Conservation (phyloP, 148 eudicot species). For the Linanthus parryae region DNA sequence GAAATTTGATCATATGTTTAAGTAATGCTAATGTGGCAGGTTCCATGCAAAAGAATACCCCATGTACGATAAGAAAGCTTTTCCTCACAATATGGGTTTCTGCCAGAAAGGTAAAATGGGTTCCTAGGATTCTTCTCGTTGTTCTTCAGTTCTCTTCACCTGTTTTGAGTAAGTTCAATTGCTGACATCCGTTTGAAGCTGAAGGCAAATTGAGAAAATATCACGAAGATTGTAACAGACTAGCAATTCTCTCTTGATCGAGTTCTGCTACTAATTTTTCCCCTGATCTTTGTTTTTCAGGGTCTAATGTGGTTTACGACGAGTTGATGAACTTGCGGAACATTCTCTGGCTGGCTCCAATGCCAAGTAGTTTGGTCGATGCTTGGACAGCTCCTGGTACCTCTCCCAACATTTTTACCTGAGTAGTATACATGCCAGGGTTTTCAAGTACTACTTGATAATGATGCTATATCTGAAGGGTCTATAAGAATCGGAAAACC, state of each 20-base stretch:
- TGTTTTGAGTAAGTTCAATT: neutral
- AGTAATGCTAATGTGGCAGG: conserved; percentile 36
- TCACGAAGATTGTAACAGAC: neutral
- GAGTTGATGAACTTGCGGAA: conserved; percentile 80
- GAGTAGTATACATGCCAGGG: neutral
- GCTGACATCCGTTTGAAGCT: neutral
- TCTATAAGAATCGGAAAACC: too few species aligned
- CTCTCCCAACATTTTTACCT: conserved; percentile 8
- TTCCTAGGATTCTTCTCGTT: neutral
- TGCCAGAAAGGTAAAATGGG: conserved; percentile 66
- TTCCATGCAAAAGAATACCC: conserved; percentile 99
- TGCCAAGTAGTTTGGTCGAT: conserved; percentile 53
- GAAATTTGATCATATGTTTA: too few species aligned
- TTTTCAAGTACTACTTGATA: too few species aligned
- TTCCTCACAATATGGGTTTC: conserved; percentile 83
- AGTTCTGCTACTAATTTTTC: neutral
- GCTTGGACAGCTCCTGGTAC: conserved; percentile 84
- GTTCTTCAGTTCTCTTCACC: neutral
- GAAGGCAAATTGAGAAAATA: too few species aligned
- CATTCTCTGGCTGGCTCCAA: conserved; percentile 97
- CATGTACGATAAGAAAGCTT: conserved; percentile 52
- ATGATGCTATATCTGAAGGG: too few species aligned
- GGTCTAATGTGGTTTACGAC: conserved; percentile 63
- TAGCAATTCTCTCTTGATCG: neutral
- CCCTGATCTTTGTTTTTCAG: conserved; percentile 29